Evolutionary conservation across 2,329 filamentous ascomycete species (phyloP), one percentile per base, ranked within the genome.

Genomic region (Helminthosporium solani): DNA sequence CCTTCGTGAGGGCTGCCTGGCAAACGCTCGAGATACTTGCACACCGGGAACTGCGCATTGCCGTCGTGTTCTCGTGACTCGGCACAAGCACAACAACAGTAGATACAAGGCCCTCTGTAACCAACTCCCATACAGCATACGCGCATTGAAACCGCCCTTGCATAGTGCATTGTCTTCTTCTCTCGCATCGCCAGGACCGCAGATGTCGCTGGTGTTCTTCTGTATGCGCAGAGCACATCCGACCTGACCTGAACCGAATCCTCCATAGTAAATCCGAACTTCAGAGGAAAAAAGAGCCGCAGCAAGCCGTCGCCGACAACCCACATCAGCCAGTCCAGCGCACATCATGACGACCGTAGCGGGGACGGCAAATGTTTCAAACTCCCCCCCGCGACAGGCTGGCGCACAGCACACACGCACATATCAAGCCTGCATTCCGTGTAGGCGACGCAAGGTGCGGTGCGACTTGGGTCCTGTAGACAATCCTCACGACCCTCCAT

Each of bases 401-500:
- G 37, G 42, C 14, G 19, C 46, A 19, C 57, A 61, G 47, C 68
- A 71, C 49, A 70, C 65, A 16, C 61, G 68, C 40, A 70, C 66
- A 33, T 72, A 71, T 50, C 63, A 72, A 67, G 75, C 74, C 45
- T 76, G 79, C 57, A 77, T 78, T 43, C 76, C 77, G 19, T 83
- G 80, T 61, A 73, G 80, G 23, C 74, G 76, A 28, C 71, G 80
- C 50, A 83, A 83, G 58, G 81, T 70, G 61, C 76, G 79, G 42
- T 83, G 81, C 66, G 80, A 83, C 63, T 67, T 80, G 62, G 78
- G 82, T 54, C 70, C 82, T 38, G 92, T 97, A 66, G 94, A 97
- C 73, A 92, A 94, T 61, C 94, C 94, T 19, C 85, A 91, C 71
- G 90, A 95, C 61, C 92, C 92, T 44, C 94, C 94, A 2, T 99